These are phyloP conservation scores for Lecanicillium sp. DNA, from an alignment of 2,329 filamentous ascomycete genomes.

Conservation along the genomic window DNA sequence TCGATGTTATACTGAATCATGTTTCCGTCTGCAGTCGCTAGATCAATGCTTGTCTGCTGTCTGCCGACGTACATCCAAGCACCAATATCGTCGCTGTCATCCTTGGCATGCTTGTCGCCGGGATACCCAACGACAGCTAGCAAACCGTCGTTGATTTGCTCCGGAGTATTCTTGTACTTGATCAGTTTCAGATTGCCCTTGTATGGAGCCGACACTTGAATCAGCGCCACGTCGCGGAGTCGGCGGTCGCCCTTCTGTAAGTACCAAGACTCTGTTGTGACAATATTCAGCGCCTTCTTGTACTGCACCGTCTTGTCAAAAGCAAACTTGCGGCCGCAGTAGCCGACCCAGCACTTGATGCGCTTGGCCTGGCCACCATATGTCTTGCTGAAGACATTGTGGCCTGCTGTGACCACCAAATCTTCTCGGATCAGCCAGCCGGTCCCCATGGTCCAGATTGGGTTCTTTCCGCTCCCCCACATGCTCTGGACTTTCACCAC, in stretches of 20 bases:
- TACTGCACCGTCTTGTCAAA: background rate
- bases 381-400: background rate
- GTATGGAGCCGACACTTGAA: background rate
- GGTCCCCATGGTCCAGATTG: background rate
- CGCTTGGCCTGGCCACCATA: background rate
- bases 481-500: background rate
- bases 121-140: too few species aligned
- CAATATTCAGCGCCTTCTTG: background rate
- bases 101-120: too few species aligned
- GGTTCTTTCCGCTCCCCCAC: background rate
- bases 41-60: too few species aligned
- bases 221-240: background rate
- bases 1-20: too few species aligned
- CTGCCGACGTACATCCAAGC: too few species aligned
- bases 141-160: too few species aligned
- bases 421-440: background rate
- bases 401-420: background rate
- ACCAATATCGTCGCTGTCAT: too few species aligned
- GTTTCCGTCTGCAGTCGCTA: too few species aligned
- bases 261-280: background rate
- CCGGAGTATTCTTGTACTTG: too few species aligned
- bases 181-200: constrained; percentile 17
- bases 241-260: background rate
- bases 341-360: constrained; percentile 1
- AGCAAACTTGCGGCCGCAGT: background rate